Base-by-base conservation (phyloP, 805 yeast genomes). In the Priceomyces haplophilus region DNA sequence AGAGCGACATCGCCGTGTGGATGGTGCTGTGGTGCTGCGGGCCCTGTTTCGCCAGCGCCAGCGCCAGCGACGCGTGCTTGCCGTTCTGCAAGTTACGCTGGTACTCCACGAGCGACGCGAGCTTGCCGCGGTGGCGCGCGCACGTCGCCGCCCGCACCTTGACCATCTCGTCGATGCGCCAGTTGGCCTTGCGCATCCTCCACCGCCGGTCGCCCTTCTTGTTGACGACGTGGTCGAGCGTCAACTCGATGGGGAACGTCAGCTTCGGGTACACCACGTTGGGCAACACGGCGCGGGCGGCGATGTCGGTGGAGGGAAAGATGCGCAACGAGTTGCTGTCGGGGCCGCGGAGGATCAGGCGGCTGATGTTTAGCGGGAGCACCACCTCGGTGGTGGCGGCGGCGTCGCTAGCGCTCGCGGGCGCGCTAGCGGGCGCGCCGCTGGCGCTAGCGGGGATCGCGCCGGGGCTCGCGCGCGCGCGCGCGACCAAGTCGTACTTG, bases 231-330 rank as follows among this genome's bases (percentile, higher is more conserved):
- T 88, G 85, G 53, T 88, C 95, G 54, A 93, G 65, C 50, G 82
- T 80, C 55, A 93, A 69, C 56, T 89, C 97, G 17, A 91, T 73
- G 0, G 93, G 85, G 56, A 93, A 88, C 0, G 83, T 73, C 0
- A 96, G 84, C 58, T 86, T 83, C 10, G 98, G 98, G 61, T 87
- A 87, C 24, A 87, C 76, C 12, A 89, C 96, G 49, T 85, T 85
- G 2, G 99, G 99, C 38, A 93, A 69, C 12, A 83, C 85, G 7
- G 95, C 93, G 20, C 85, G 79, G 5, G 96, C 95, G 2, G 88
- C 83, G 29, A 93, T 83, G 34, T 85, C 86, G 0, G 98, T 91
- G 6, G 99, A 98, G 1, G 99, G 99, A 63, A 93, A 93, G 1
- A 93, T 87, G 47, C 99, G 76, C 30, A 88, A 66, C 1, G 96